A percentile compares a stretch with the other conserved stretches of the same genome.
These are phyloP conservation scores for Noccaea bulbosa DNA, from an alignment of 345 rosid genomes.

Conservation along the genomic window DNA sequence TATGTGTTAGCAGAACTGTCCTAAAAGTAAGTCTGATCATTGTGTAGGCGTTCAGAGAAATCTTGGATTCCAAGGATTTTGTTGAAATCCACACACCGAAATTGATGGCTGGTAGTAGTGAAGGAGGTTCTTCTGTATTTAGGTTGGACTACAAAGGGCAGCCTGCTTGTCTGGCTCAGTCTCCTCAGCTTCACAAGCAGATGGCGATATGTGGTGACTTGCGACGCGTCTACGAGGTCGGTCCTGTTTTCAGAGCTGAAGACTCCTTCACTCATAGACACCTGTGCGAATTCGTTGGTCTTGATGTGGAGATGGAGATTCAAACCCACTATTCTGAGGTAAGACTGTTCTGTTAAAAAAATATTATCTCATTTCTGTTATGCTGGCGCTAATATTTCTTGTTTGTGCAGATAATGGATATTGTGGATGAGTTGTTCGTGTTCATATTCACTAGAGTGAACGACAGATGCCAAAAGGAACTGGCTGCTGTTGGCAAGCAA, in stretches of 20 bases:
- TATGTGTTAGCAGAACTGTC: neutral
- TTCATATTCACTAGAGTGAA: conserved; percentile 70
- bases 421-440: conserved; percentile 72
- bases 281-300: conserved; percentile 86
- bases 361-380: conserved; percentile 6
- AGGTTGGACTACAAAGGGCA: conserved; percentile 86
- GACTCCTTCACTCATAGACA: conserved; percentile 91
- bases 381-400: neutral
- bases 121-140: conserved; percentile 97
- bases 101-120: conserved; percentile 86
- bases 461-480: conserved; percentile 65
- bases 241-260: conserved; percentile 93
- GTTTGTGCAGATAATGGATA: conserved; percentile 72
- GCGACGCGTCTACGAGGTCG: conserved; percentile 78
- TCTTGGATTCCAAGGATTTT: conserved; percentile 59
- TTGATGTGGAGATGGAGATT: conserved; percentile 93
- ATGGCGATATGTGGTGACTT: conserved; percentile 85
- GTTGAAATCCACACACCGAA: conserved; percentile 89
- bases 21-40: neutral
- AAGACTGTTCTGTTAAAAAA: conserved; percentile 21
- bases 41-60: conserved; percentile 72
- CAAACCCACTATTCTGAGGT: conserved; percentile 79
- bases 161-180: conserved; percentile 89
- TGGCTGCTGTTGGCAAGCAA: conserved; percentile 75
- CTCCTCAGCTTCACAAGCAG: conserved; percentile 96